Base-by-base conservation (phyloP, 805 yeast genomes). In the Lipomyces mesembrius region DNA sequence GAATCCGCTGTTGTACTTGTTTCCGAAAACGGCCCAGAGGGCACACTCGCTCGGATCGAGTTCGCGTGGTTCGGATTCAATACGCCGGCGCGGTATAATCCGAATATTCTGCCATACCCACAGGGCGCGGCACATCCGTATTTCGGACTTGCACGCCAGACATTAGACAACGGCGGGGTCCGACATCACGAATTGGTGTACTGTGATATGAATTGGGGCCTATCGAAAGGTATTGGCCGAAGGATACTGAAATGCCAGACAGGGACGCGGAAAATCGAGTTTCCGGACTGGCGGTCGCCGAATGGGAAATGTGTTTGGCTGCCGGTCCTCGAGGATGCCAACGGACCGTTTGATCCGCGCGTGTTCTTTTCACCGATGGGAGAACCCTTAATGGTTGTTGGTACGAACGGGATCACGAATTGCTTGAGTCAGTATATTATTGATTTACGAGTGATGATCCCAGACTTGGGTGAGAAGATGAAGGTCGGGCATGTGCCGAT, bases 301-400 rank as follows among this genome's bases (percentile, higher is more conserved):
- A 14, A 27, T 12, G 65, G 66, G 20, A 29, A 59, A 9, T 67
- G 69, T 59, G 9, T 55, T 9, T 22, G 25, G 25, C 17, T 39
- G 22, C 52, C 60, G 11, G 43, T 7, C 14, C 57, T 68, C 27
- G 53, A 46, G 17, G 9, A 29, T 7, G 27, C 53, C 25, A 61
- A 59, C 34, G 69, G 69, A 12, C 64, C 58, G 17, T 22, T 22
- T 53, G 71, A 68, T 35, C 63, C 70, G 4, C 63, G 69, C 11
- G 22, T 62, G 27, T 66, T 66, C 43, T 57, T 62, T 43, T 66
- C 70, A 14, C 70, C 70, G 7, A 11, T 37, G n/a, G 71, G 71
- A 12, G 71, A 68, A 58, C 71, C 71, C 5, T 27, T 68, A 17
- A 37, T 68, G 62, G 25, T 59, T 43, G 64, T 60, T 14, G 67